Base-by-base conservation (phyloP, 1,284 basidiomycete genomes). In the Fomes fomentarius region DNA sequence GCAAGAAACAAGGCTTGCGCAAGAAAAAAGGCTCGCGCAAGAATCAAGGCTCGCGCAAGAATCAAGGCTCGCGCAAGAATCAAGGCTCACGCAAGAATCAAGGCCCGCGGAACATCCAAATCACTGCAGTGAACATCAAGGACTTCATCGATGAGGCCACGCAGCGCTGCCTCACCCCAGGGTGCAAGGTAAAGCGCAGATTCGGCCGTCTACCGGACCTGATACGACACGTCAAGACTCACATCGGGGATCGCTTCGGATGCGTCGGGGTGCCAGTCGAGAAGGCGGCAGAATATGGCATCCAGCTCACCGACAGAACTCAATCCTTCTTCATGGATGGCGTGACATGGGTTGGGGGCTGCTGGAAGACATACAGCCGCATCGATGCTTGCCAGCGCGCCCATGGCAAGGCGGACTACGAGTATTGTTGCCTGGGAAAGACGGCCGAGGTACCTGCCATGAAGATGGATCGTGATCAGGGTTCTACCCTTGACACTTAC, bases 171-270 rank as follows among this genome's bases (percentile, higher is more conserved):
- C 53, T 45, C 26, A 28, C 49, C 21, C 31, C 50, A 58, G 61
- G 48, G 12, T 15, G 30, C 51, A 52, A 51, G 38, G 63, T 35
- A 72, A 73, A 60, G 62, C 54, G 28, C 78, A 76, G n/a, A n/a
- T n/a, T 65, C 68, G 69, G 41, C 76, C 83, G 31, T 63, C 74
- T 31, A 80, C 80, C 26, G 7, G 83, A 84, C 56, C 78, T 80
- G 59, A 75, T 74, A 62, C 76, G 83, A 15, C 83, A 85, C 62
- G 62, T 83, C 28, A 68, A 66, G 25, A 81, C 82, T 0, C 83
- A 84, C 52, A 69, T 31, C 25, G 1, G 4, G 19, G 62, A 63
- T 52, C 56, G 43, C 44, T 21, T 24, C 19, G 53, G 33, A 10
- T 56, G 54, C 15, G 22, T 49, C 21, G 55, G 55, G 3, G 42